A percentile compares a stretch with the other conserved stretches of the same genome.
Evolutionary conservation across 2,329 filamentous ascomycete species (phyloP).

Genomic region (Aureobasidium namibiae): DNA sequence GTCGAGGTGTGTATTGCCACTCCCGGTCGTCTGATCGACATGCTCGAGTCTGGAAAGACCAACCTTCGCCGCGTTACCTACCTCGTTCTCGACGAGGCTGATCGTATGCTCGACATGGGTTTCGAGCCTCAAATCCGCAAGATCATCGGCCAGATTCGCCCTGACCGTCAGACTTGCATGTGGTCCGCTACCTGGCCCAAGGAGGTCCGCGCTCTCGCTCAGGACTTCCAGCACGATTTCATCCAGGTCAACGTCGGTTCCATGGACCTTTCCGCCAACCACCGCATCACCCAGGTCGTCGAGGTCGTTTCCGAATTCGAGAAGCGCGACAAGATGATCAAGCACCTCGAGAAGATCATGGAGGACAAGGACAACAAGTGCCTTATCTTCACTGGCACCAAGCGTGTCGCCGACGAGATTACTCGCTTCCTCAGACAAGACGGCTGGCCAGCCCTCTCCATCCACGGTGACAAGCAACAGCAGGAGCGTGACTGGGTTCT

Average conservation of each 20-base stretch:
- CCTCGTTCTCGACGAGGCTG: slow-evolving; percentile 95
- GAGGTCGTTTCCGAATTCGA: slow-evolving; percentile 94
- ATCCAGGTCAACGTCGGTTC: slow-evolving; percentile 99
- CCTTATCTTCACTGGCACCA: slow-evolving; percentile 78
- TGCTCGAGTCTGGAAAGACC: slow-evolving; percentile 96
- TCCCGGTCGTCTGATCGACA: slow-evolving; percentile 94
- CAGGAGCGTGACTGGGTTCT: slow-evolving; percentile 99
- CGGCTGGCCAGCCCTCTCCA: slow-evolving; percentile 94
- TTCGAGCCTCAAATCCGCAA: slow-evolving; percentile 99
- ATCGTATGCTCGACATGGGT: slow-evolving; percentile 99
- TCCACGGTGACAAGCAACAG: slow-evolving; percentile 98
- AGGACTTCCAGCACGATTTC: slow-evolving; percentile 88
- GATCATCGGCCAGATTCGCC: slow-evolving; percentile 94
- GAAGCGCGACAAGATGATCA: slow-evolving; percentile 95
- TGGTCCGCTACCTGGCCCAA: slow-evolving; percentile 99
- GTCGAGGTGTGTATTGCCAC: slow-evolving; percentile 99
- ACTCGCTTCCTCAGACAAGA: slow-evolving; percentile 95
- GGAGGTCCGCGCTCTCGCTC: slow-evolving; percentile 86
- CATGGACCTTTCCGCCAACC: slow-evolving; percentile 90
- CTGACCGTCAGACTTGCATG: slow-evolving; percentile 98
- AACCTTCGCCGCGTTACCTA: slow-evolving; percentile 98
- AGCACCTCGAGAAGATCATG: slow-evolving; percentile 97
- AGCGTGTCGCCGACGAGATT: slow-evolving; percentile 95
- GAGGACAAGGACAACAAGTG: slow-evolving; percentile 93
- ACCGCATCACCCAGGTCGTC: slow-evolving; percentile 95